Evolutionary conservation across 345 rosid species (phyloP), one percentile per base, ranked within the genome.

Genomic region (Moricandia moricandioides): DNA sequence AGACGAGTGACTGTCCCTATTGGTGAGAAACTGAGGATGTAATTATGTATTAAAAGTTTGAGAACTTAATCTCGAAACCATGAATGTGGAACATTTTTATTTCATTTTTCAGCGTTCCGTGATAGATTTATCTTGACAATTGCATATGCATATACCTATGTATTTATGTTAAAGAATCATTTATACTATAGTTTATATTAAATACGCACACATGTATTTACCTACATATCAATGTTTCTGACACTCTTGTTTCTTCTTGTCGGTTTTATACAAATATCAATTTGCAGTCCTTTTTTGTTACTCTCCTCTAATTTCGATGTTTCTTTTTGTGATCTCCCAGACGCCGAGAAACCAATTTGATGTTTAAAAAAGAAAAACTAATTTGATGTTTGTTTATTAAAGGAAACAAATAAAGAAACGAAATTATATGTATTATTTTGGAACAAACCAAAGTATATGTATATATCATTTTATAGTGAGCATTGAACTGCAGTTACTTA

Each of bases 241-340:
- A 76, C 80, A 76, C 47, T 40, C 52, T 63, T 76, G 80, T 76
- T 76, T 63, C 71, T 29, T 76, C 70, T 76, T 76, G 80, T 76
- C 75, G 80, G 75, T 10, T 55, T 33, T 33, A 33, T 5, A 33
- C 7, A 33, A 33, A 5, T 33, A 5, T 33, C 7, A 33, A 33
- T 33, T 33, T 33, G 35, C 35, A 33, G 35, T 33, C 7, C 35
- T 33, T 30, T 37, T 30, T 12, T n/a, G 10, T 17, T 9, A 61
- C 1, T 1, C 62, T 16, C 70, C 71, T 21, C 80, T 76, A 76
- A 21, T 76, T 30, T 76, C 80, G 71, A 76, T 70, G 75, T 76
- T 70, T 76, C 80, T 70, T 76, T 33, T 76, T 55, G 80, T 70
- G 30, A 55, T 56, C 57, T 76, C 80, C 80, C 63, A 76, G 60